A percentile compares a stretch with the other conserved stretches of the same genome.
phyloP scores from a whole-genome alignment of 257 asterid species.

The Hygrophila difformis region DNA sequence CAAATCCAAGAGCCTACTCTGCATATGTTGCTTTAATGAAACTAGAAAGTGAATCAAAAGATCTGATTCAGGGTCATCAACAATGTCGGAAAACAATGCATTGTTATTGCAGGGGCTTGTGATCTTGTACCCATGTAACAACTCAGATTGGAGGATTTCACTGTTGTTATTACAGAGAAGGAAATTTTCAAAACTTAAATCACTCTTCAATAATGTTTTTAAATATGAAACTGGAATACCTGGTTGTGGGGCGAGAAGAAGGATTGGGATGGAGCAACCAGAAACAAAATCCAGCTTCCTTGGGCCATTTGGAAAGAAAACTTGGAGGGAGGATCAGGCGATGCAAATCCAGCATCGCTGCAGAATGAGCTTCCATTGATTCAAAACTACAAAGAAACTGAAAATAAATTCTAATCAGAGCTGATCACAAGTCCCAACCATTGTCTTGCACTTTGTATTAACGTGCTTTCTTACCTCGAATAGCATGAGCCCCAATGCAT shows the following conservation, averaged over 20 bases:
- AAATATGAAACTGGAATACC: slow-evolving; percentile 24
- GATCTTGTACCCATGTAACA: slow-evolving; percentile 11
- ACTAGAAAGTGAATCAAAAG: slow-evolving; percentile 35
- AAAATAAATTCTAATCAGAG: slow-evolving; percentile 8
- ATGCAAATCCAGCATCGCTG: slow-evolving; percentile 39
- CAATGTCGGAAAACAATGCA: slow-evolving; percentile 13
- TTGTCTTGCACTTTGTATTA: not conserved
- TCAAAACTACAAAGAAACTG: slow-evolving; percentile 37
- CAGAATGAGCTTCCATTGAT: slow-evolving; percentile 31
- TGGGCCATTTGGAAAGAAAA: slow-evolving; percentile 43
- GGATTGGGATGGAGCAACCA: slow-evolving; percentile 96
- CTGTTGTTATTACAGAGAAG: too few relatives aligned
- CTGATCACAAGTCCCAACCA: not conserved
- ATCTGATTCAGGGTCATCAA: slow-evolving; percentile 29
- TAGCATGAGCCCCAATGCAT: slow-evolving; percentile 35
- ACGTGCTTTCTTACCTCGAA: slow-evolving; percentile 32
- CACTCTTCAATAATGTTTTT: not conserved
- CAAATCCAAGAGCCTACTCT: slow-evolving; percentile 17
- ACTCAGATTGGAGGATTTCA: slow-evolving; percentile 39
- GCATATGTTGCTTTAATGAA: slow-evolving; percentile 21
- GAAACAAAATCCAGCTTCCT: slow-evolving; percentile 96
- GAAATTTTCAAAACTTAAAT: not conserved
- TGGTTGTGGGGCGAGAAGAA: slow-evolving; percentile 69
- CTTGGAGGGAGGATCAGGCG: slow-evolving; percentile 41
- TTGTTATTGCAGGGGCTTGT: slow-evolving; percentile 3